Base-by-base conservation (phyloP, 495 filamentous ascomycete species). In the Penicillium waksmanii region DNA sequence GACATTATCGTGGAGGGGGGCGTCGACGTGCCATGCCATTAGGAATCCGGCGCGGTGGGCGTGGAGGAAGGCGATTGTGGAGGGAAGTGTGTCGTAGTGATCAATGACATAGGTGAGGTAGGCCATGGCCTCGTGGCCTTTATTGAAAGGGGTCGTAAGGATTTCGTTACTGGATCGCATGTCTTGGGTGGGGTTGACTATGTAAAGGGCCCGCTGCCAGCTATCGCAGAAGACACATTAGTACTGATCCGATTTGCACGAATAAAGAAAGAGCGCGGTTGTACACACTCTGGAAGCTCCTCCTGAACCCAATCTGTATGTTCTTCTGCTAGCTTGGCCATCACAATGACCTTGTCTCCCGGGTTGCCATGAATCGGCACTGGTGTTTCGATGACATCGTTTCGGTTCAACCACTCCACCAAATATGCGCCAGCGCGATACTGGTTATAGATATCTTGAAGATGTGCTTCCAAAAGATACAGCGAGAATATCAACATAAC, bases 91-190 rank as follows among this genome's bases (percentile, higher is more conserved):
- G 62, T 90, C 70, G 75, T 91, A 93, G 72, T 87, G 74, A 64
- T 91, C 85, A 62, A 89, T 84, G 57, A 93, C 78, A 68, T 89
- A 91, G 49, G 82, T 87, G 13, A 90, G 77, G 69, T 93, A 93
- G 31, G 86, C 81, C 81, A 91, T 87, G 10, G 85, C 86, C 69
- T 93, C 89, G 62, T 91, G 84, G 46, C 89, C 89, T 73, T 92
- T 92, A 64, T 90, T 90, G 11, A 65, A n/a, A 12, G 68, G 64
- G 0, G 70, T 80, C 53, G 66, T 80, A 60, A 77, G 73, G 15
- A 56, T 51, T 5, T 63, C 19, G 13, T 56, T 53, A 73, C 82
- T 15, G 76, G 82, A 31, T 80, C 78, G 73, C 13, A 73, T 73
- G 7, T 80, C 81, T 1, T 58, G 67, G 11, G 83, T 78, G 49